Base-by-base conservation (phyloP, 768 basidiomycete genomes). In the Boletus sp. region DNA sequence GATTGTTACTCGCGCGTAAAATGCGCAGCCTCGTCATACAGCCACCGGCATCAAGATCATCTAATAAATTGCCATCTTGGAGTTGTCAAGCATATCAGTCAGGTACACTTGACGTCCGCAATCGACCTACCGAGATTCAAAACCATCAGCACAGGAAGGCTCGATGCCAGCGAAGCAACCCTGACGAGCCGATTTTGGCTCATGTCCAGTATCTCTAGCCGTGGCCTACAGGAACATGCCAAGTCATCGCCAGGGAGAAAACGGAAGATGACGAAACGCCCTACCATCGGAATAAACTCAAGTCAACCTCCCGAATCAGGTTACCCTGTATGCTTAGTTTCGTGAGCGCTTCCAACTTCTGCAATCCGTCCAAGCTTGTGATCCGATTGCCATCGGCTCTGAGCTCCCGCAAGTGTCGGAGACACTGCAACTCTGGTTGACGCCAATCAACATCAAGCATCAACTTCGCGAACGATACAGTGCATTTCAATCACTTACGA, bases 301-400 rank as follows among this genome's bases (percentile, higher is more conserved):
- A 72, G 72, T 93, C 87, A 21, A 90, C 64, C 45, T 70, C 75
- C 57, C 73, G 67, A 52, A 98, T 79, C 50, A 72, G 65, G 72
- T 98, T 98, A 32, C 83, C 83, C 67, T 86, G 83, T 56, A 93
- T 71, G 63, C 89, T 92, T 53, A 98, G 76, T 73, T 92, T 91
- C 64, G 87, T 81, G 27, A 99, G 83, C 19, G 84, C 81, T 61
- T 90, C 88, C 76, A 98, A 80, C 55, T 76, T 77, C 66, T 88
- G 81, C 42, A 99, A 74, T 1, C 94, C 93, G 39, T 87, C 84
- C 15, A 92, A 62, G 65, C 79, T 83, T 17, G 69, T 72, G 59
- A 99, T 87, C 67, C 77, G 78, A 73, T 98, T 98, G 48, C 83
- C 81, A 67, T 98, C 93, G n/a, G 90, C 89, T 52, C 83, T 87